Evolutionary conservation across 331 rosid genomes (phyloP), one percentile per base, ranked within the genome.

Genomic region (Spiraea crenata): DNA sequence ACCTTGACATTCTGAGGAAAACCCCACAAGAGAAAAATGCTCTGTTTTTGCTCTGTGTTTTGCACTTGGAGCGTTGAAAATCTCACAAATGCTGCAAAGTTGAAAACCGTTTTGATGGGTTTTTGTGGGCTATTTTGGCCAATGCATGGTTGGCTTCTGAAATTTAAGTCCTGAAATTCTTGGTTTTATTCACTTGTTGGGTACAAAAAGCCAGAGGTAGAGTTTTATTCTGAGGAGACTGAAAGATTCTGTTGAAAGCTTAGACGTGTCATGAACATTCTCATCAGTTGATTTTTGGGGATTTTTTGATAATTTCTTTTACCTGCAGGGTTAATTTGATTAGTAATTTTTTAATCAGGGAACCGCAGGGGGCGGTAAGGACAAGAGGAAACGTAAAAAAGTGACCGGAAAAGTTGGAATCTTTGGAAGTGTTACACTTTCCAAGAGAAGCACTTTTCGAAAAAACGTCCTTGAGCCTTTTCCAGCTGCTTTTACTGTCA

Each of bases 321-420:
- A 59, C 25, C 66, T 48, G 13, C 58, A 71, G 70, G 71, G 31
- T 25, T 25, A 25, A 20, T 20, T 16, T 63, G 51, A 19, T 46
- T 45, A 25, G 31, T 63, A 7, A 3, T 19, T 50, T 38, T 35
- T 37, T n/a, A 67, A 38, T 44, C 13, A 40, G 81, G 48, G 74
- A 83, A 83, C 78, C 87, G 81, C 76, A 52, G 56, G 77, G 76
- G 76, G 71, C 72, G 67, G 80, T 76, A 73, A 78, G 79, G 91
- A 88, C 86, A 79, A 82, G 70, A 80, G 83, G 77, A 84, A 74
- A 72, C 74, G 45, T 25, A 25, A 51, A 56, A 76, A 83, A 63
- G 74, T 60, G 11, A 74, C 46, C 65, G 78, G 85, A 80, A 88
- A 78, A 74, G 72, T 71, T 76, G 86, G 95, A 88, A 85, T 85